Evolutionary conservation across 805 yeast species (phyloP).

Genomic region (Candida tammaniensis): DNA sequence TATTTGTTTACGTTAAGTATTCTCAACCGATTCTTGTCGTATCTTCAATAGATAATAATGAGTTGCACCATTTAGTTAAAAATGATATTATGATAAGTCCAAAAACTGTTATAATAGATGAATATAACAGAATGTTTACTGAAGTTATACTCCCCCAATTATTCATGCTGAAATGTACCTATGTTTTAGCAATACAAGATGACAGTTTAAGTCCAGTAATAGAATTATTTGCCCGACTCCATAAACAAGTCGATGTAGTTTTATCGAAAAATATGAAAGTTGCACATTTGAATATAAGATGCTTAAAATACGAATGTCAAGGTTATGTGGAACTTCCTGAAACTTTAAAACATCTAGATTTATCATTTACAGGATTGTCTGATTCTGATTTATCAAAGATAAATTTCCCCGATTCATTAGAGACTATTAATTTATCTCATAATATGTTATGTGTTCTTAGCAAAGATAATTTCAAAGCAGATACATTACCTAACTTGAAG

Average conservation of each 20-base stretch:
- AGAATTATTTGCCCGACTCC: not conserved
- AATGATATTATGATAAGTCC: conserved; percentile 3
- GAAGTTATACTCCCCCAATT: not conserved
- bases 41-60: not conserved
- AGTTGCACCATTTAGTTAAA: not conserved
- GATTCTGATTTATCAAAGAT: conserved; percentile 17
- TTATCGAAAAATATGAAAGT: not conserved
- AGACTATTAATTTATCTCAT: conserved; percentile 25
- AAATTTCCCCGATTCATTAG: conserved; percentile 19
- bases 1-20: conserved; percentile 4
- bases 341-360: conserved; percentile 20
- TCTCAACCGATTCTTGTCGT: not conserved
- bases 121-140: not conserved
- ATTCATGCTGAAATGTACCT: conserved; percentile 2
- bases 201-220: not conserved
- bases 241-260: conserved; percentile 1
- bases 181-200: not conserved
- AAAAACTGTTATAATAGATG: conserved; percentile 6
- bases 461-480: conserved; percentile 15
- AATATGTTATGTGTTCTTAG: conserved; percentile 19
- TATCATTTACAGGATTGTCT: conserved; percentile 26
- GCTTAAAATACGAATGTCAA: no score
- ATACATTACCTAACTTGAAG: conserved; percentile 9
- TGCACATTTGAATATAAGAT: not conserved
- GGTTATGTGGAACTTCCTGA: no score